Base-by-base conservation (phyloP, 2,329 filamentous ascomycete genomes). In the Colletotrichum liriopes region DNA sequence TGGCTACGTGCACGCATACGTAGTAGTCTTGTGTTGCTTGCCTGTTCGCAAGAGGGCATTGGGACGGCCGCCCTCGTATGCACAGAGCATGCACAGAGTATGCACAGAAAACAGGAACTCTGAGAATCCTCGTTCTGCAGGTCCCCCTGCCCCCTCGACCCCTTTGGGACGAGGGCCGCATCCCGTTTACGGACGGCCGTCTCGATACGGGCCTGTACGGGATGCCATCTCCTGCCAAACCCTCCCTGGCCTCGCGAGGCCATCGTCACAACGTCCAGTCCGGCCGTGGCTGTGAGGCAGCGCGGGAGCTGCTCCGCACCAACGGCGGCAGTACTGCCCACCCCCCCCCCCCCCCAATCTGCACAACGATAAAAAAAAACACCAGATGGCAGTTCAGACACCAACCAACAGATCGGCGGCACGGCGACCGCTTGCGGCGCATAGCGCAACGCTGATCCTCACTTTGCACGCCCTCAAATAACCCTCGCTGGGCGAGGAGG, bases 41-140 rank as follows among this genome's bases (percentile, higher is more conserved):
- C 52, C n/a, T 55, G 8, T 37, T 11, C 35, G 2, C 11, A 9
- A 37, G 8, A 11, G 35, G 35, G 35, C 35, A 37, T 37, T 37
- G 35, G 35, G 35, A 11, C 6, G 7, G 35, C 5, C 29, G 29
- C 29, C 29, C 29, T 32, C 29, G 29, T 32, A 32, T 32, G 29
- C 6, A 32, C 32, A 32, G 54, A 58, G 23, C 23, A 26, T 26
- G 23, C 23, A 26, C 35, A 35, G 5, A 8, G 35, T 3, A n/a
- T 56, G 54, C 54, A 56, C 32, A 32, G 54, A 58, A 58, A 58
- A 58, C 54, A 58, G 20, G n/a, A 56, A 41, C 11, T 56, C 9
- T 39, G 54, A 2, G n/a, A 58, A 20, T 8, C 23, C 23, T 56
- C 32, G 54, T n/a, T 37, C 54, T 39, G 35, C 35, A 35, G 23